A percentile compares a stretch with the other conserved stretches of the same genome.
These are phyloP conservation scores for Colletotrichum coccodes DNA, from an alignment of 2,329 filamentous ascomycete species.

Conservation along the genomic window DNA sequence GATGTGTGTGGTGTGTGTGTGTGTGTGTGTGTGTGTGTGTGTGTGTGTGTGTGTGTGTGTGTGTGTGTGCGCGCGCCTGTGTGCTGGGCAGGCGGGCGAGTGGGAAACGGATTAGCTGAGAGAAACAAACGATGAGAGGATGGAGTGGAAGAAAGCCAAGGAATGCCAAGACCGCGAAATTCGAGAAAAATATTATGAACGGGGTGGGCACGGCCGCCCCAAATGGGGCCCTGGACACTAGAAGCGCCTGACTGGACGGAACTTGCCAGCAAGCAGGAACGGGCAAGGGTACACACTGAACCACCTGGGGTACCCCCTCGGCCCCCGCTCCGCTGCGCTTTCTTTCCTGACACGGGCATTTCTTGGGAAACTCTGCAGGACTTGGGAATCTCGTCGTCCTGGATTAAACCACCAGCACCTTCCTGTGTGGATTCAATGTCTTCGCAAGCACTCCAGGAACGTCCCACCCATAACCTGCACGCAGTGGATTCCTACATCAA, in stretches of 20 bases:
- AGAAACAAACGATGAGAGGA: slow-evolving; percentile 25
- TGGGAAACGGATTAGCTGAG: not conserved
- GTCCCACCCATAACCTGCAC: not conserved
- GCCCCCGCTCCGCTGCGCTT: slow-evolving; percentile 5
- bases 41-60: not conserved
- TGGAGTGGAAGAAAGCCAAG: slow-evolving; percentile 26
- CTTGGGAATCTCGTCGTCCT: not conserved
- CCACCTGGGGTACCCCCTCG: not conserved
- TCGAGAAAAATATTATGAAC: slow-evolving; percentile 22
- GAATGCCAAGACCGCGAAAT: slow-evolving; percentile 30
- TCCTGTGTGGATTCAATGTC: not conserved
- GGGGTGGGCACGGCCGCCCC: slow-evolving; percentile 17
- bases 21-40: not conserved
- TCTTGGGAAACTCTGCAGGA: not conserved
- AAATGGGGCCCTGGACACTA: not conserved
- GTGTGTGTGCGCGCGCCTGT: not conserved
- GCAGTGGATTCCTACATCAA: not conserved
- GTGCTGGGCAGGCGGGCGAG: not conserved
- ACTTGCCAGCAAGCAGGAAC: not conserved
- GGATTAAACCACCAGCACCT: not conserved
- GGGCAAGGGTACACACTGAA: not conserved
- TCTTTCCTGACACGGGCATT: not conserved
- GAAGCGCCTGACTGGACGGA: slow-evolving; percentile 3
- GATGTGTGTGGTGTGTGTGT: not conserved
- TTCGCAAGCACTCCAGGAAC: not conserved